phyloP scores from a whole-genome alignment of 108 stramenopile genomes.

The Nitzschia inconspicua region DNA sequence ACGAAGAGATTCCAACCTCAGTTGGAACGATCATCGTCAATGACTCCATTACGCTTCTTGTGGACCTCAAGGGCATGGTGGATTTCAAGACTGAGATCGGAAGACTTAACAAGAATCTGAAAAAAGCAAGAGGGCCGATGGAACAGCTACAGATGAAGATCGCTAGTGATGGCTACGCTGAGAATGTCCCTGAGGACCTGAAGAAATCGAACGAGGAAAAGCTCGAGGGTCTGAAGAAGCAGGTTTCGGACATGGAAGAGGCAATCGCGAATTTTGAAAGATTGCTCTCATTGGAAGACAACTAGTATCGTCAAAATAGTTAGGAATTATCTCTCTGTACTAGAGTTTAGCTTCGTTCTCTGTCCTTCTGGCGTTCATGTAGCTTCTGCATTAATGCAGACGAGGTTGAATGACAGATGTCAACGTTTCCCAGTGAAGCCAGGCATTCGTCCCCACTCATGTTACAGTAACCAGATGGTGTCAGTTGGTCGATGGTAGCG shows the following conservation, averaged over 20 bases:
- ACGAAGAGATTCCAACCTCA: constrained; percentile 54
- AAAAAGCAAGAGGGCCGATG: constrained; percentile 48
- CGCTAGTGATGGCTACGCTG: constrained; percentile 65
- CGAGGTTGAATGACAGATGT: too few species aligned
- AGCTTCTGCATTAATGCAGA: too few species aligned
- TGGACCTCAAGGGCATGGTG: constrained; percentile 95
- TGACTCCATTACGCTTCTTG: constrained; percentile 79
- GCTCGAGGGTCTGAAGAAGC: constrained; percentile 68
- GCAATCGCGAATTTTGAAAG: constrained; percentile 81
- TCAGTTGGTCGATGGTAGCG: too few species aligned
- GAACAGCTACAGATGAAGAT: constrained; percentile 69
- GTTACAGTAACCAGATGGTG: too few species aligned
- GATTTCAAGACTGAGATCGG: constrained; percentile 91
- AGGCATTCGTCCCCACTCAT: too few species aligned
- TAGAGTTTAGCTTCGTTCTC: too few species aligned
- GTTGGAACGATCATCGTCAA: constrained; percentile 83
- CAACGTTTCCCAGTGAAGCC: too few species aligned
- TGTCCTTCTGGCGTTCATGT: too few species aligned
- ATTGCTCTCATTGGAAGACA: constrained; percentile 58
- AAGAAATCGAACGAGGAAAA: constrained; percentile 63
- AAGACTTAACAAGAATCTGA: constrained; percentile 80
- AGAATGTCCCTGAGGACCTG: constrained; percentile 66
- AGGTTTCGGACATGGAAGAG: constrained; percentile 68
- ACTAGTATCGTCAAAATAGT: too few species aligned
- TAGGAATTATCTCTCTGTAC: too few species aligned